Conservation (phyloP, 352 stramenopile genomes). For the Globisporangium irregulare region DNA sequence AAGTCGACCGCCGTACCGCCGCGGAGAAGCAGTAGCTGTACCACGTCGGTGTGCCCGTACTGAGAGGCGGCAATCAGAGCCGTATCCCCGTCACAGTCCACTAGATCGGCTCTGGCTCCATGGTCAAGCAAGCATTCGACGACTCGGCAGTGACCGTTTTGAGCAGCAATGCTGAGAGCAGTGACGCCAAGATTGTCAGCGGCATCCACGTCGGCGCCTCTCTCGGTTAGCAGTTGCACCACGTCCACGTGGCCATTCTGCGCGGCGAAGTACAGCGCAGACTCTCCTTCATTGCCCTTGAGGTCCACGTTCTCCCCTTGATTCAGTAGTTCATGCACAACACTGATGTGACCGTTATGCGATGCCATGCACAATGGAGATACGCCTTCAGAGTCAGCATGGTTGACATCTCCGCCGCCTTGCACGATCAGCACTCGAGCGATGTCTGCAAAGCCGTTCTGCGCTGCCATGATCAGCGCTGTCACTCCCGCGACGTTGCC, state of each 20-base stretch:
- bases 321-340: neutral
- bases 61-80: slow-evolving; percentile 6
- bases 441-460: neutral
- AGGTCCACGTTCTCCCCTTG: neutral
- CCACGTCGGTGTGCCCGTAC: slow-evolving; percentile 1
- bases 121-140: neutral
- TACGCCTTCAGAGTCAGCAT: slow-evolving; percentile 1
- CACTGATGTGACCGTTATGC: slow-evolving; percentile 1
- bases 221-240: neutral
- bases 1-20: neutral
- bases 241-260: slow-evolving; percentile 5
- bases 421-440: neutral
- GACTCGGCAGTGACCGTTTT: neutral
- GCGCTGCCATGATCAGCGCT: neutral
- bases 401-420: neutral
- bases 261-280: neutral
- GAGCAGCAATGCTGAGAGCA: neutral
- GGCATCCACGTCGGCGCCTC: neutral
- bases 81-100: slow-evolving; percentile 3
- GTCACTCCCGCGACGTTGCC: neutral
- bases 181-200: neutral
- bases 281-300: neutral
- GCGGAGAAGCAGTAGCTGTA: neutral
- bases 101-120: neutral
- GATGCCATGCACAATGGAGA: neutral